These are phyloP conservation scores for Prunella vulgaris DNA, from an alignment of 257 asterid species.

Conservation along the genomic window DNA sequence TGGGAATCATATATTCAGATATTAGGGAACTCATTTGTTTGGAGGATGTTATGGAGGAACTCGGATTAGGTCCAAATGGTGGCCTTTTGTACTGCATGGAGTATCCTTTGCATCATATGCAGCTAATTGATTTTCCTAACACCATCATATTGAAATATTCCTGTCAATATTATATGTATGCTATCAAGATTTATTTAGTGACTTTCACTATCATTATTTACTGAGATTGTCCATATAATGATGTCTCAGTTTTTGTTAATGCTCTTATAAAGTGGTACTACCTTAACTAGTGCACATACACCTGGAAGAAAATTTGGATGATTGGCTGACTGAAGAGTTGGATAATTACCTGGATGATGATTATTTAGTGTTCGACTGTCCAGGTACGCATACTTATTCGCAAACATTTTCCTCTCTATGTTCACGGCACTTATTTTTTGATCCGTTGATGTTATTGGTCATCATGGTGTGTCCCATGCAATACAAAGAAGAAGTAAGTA, in stretches of 20 bases:
- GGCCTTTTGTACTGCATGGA: constrained; percentile 99
- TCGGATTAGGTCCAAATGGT: constrained; percentile 92
- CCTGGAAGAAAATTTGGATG: constrained; percentile 92
- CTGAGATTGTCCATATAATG: neutral
- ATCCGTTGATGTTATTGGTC: neutral
- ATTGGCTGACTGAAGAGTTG: constrained; percentile 90
- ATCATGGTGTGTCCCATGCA: constrained; percentile 3
- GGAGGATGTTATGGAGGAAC: constrained; percentile 97
- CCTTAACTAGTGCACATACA: constrained; percentile 68
- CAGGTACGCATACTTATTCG: constrained; percentile 47
- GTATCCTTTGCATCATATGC: constrained; percentile 53
- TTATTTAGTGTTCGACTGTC: constrained; percentile 91
- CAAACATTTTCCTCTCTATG: neutral
- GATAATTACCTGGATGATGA: constrained; percentile 91
- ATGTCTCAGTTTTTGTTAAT: constrained; percentile 5
- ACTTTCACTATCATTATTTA: neutral
- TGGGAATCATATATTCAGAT: constrained; percentile 41
- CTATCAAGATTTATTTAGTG: neutral
- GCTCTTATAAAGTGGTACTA: constrained; percentile 13
- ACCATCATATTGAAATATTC: neutral
- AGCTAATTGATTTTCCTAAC: constrained; percentile 7
- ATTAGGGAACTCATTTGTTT: constrained; percentile 77
- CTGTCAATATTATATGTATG: neutral
- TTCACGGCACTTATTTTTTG: neutral
- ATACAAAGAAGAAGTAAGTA: neutral